Base-by-base conservation (phyloP, 768 basidiomycete genomes). In the Pleurotus giganteus region DNA sequence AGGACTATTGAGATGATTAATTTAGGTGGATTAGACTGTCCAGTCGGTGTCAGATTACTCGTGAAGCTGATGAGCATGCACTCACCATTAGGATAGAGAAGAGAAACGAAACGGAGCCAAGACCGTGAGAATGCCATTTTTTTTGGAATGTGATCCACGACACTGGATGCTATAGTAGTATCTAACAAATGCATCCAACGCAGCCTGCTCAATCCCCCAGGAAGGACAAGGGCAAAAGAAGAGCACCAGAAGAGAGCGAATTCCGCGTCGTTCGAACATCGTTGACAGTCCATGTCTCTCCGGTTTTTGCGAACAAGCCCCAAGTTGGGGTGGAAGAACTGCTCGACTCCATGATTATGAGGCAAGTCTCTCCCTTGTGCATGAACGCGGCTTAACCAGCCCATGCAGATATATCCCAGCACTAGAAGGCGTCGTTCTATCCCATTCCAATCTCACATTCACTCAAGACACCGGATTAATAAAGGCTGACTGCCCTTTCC, bases 291-390 rank as follows among this genome's bases (percentile, higher is more conserved):
- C 85, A 90, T 8, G 78, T 97, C 13, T 82, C 94, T 26, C 94
- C 94, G 1, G 77, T 88, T 39, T 96, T 93, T 67, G 81, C 90
- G 13, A 78, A 73, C 39, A 82, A 89, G 69, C 81, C 87, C n/a
- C 74, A 79, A 8, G 74, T 69, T 36, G 95, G 95, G 5, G 90
- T 84, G 15, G 84, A 88, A 64, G 93, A 98, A 71, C 85, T 94
- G 82, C 74, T 98, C 15, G 94, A 98, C 69, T 91, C 90, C 6
- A 89, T 97, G 89, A 73, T 96, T 12, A 96, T 98, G 95, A 85
- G 91, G 95, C 94, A 64, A 61, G 81, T 71, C 19, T 28, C 17
- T n/a, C 37, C 50, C 9, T 17, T n/a, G n/a, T n/a, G n/a, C n/a
- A n/a, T n/a, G n/a, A n/a, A n/a, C n/a, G n/a, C n/a, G 29, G 29